Evolutionary conservation across 164 flowering plant species (phyloP), one percentile per base, ranked within the genome.

Genomic region (Macadamia tetraphylla): DNA sequence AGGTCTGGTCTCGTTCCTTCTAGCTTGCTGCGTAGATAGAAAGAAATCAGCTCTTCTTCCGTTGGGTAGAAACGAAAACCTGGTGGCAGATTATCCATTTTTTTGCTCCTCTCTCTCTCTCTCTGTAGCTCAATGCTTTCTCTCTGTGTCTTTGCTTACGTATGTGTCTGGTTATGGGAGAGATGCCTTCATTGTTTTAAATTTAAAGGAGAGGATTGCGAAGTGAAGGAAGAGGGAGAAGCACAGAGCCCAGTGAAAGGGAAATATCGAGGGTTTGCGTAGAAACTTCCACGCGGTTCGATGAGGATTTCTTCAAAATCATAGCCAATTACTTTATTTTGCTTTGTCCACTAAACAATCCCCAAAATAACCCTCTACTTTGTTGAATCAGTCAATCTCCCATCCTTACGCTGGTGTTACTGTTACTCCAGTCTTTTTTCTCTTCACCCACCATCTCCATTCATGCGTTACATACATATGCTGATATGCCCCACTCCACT

Each of bases 51-150:
- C 74, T 87, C 92, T 63, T 81, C 88, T 48, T 87, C 92, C 1
- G 88, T 85, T 10, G 89, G 92, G 70, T 74, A 87, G 76, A 87
- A 87, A 3, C 92, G 84, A 76, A 71, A 84, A 1, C 92, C 89
- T 0, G 76, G 79, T 49, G 64, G 56, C 0, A 35, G 31, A 11
- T 65, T 35, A 2, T 59, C 13, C n/a, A 18, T 65, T 23, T 23
- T 23, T 23, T 23, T 17, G 18, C 49, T 17, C 49, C 49, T 7
- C 15, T 44, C 10, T 44, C 17, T 44, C 64, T 62, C 9, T 18
- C 23, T 14, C 1, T 14, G 23, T 23, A 23, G 23, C 23, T 23
- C 23, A 23, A 23, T 23, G 0, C 40, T 30, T 12, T 10, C 12
- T 59, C 9, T 46, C 51, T 46, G 48, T 43, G 9, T 43, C 48